Evolutionary conservation across 2,329 filamentous ascomycete species (phyloP).

Genomic region (Sporothrix luriei): DNA sequence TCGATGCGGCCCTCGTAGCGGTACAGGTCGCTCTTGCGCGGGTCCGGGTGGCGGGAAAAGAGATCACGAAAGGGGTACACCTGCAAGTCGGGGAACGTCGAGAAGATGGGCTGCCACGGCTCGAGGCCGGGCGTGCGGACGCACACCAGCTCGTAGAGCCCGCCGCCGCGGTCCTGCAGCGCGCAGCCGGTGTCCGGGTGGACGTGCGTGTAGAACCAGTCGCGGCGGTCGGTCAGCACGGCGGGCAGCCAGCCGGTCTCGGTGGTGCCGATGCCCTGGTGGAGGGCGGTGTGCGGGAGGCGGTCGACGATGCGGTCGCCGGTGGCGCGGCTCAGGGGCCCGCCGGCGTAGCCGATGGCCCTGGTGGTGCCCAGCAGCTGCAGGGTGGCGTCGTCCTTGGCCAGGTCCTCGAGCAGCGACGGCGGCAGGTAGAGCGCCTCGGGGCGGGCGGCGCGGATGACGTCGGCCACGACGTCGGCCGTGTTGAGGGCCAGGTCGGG

Average conservation of each 20-base stretch:
- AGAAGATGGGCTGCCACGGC: slow-evolving; percentile 40
- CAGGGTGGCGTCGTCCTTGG: background rate
- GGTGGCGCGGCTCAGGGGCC: slow-evolving; percentile 45
- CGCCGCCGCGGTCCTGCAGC: slow-evolving; percentile 32
- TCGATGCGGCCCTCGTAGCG: slow-evolving; percentile 39
- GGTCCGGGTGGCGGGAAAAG: slow-evolving; percentile 42
- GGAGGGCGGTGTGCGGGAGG: slow-evolving; percentile 43
- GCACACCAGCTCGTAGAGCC: slow-evolving; percentile 43
- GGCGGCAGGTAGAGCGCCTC: slow-evolving; percentile 45
- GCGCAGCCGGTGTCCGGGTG: slow-evolving; percentile 24
- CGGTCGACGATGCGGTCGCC: slow-evolving; percentile 40
- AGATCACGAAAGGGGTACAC: slow-evolving; percentile 45
- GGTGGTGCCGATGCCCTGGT: slow-evolving; percentile 30
- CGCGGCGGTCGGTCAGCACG: slow-evolving; percentile 34
- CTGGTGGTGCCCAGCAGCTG: slow-evolving; percentile 36
- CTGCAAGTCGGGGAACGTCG: slow-evolving; percentile 40
- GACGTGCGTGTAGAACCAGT: slow-evolving; percentile 26
- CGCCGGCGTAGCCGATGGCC: slow-evolving; percentile 46
- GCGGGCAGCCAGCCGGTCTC: slow-evolving; percentile 35
- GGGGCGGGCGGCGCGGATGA: slow-evolving; percentile 39
- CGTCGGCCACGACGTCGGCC: slow-evolving; percentile 42
- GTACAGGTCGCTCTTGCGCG: slow-evolving; percentile 35
- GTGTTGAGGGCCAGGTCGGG: slow-evolving; percentile 42
- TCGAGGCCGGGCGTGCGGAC: slow-evolving; percentile 37
- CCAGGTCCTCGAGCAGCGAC: slow-evolving; percentile 49